phyloP scores from a whole-genome alignment of 139 green algal species.

The Raphidocelis subcapitata region DNA sequence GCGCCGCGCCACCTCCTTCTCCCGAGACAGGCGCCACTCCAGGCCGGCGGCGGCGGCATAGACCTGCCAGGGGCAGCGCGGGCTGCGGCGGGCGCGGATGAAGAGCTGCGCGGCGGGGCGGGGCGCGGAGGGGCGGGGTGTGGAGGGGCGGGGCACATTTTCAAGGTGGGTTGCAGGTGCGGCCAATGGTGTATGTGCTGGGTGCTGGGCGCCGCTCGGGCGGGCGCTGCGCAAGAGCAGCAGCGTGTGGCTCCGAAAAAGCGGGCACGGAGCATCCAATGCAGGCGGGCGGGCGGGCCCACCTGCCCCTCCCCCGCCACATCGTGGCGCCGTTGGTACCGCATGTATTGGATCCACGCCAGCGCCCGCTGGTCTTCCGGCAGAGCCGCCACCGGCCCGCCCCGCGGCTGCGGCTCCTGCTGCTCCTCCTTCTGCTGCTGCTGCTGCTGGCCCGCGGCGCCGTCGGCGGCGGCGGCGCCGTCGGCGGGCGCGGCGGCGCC shows the following conservation, averaged over 20 bases:
- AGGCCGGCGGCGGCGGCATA: constrained; percentile 80
- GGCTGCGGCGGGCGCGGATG: constrained; percentile 71
- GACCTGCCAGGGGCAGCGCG: constrained; percentile 73
- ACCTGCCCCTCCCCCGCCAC: constrained; percentile 62
- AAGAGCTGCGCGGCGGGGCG: constrained; percentile 76
- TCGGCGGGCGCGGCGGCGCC: background rate
- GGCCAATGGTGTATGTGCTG: too few relatives aligned
- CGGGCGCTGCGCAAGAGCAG: too few relatives aligned
- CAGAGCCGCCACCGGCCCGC: constrained; percentile 29
- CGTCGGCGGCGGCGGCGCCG: background rate
- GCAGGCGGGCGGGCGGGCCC: too few relatives aligned
- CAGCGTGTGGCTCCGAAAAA: too few relatives aligned
- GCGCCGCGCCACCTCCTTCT: constrained; percentile 79
- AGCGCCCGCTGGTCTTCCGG: constrained; percentile 57
- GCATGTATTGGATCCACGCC: constrained; percentile 87
- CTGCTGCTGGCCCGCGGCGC: constrained; percentile 12
- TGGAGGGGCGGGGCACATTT: background rate
- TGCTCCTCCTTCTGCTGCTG: constrained; percentile 24
- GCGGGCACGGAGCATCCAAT: too few relatives aligned
- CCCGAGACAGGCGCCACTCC: constrained; percentile 72
- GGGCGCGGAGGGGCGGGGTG: background rate
- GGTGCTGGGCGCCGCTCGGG: too few relatives aligned
- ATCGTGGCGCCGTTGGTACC: constrained; percentile 65
- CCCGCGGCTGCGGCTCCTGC: background rate
- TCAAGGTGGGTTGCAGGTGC: background rate